Base-by-base conservation (phyloP, 768 basidiomycete genomes). In the Hortiboletus flavorubellus region DNA sequence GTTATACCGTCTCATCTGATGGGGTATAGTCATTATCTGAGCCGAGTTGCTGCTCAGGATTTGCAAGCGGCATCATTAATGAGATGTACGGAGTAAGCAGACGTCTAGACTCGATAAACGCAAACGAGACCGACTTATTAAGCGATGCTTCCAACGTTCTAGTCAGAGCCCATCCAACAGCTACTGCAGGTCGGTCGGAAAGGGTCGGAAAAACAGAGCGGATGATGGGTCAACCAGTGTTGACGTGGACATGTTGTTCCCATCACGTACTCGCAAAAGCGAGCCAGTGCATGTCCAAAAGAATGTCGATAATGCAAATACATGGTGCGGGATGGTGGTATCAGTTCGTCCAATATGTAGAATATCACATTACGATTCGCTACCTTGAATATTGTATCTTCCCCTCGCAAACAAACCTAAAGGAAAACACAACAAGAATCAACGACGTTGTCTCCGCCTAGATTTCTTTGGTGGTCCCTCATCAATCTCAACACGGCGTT, bases 401-500 rank as follows among this genome's bases (percentile, higher is more conserved):
- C 54, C 38, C n/a, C 44, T 55, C 44, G 35, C 49, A 38, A 46
- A 47, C 42, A 50, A 59, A 49, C 51, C 44, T 29, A 45, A 46
- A 43, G 40, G 38, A 46, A 18, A 42, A 51, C 41, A 29, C 52
- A 47, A 55, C 43, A n/a, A 48, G 26, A 45, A 42, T 65, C 58
- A 64, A 39, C 51, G 62, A 30, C 60, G 62, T 43, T 15, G 59
- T 57, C 69, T 59, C 50, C 63, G 63, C 58, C 58, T 62, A 9
- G 63, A 54, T 62, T 71, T 70, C 67, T 70, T 75, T 60, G 72
- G 66, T 53, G 64, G 65, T 45, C 65, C 64, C 56, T 76, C 64
- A 15, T 70, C 71, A 23, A 80, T 64, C 53, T 87, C 83, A 14
- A 93, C 90, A 26, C 84, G 75, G 33, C 85, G 75, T 67, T 95